These are phyloP conservation scores for Clitocybe nebularis DNA, from an alignment of 1,284 basidiomycete genomes.

Conservation along the genomic window DNA sequence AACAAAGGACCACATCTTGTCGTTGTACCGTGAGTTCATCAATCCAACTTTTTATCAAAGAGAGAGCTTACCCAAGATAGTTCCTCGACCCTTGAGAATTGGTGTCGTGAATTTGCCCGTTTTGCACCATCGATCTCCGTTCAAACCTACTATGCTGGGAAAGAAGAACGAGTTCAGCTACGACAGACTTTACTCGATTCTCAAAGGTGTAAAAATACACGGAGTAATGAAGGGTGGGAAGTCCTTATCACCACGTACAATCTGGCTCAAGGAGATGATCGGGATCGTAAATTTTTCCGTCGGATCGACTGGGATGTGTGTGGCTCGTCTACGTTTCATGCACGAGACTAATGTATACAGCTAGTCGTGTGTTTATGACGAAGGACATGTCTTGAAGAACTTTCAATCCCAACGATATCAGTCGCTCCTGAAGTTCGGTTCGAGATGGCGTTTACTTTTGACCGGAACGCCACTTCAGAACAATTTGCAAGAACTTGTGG, in stretches of 20 bases:
- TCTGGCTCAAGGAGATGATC: slow-evolving; percentile 82
- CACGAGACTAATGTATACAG: background rate
- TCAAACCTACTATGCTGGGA: slow-evolving; percentile 90
- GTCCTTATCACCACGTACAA: slow-evolving; percentile 97
- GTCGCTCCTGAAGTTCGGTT: slow-evolving; percentile 80
- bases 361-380: slow-evolving; percentile 89
- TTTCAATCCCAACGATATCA: slow-evolving; percentile 94
- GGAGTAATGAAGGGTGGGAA: slow-evolving; percentile 69
- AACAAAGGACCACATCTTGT: slow-evolving; percentile 87
- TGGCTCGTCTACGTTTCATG: slow-evolving; percentile 14
- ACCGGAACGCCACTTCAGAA: slow-evolving; percentile 96
- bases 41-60: slow-evolving; percentile 24
- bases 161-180: slow-evolving; percentile 80
- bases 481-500: slow-evolving; percentile 92
- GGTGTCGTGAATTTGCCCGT: slow-evolving; percentile 92
- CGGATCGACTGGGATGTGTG: slow-evolving; percentile 89
- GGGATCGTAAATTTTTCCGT: slow-evolving; percentile 90
- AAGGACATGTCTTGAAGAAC: slow-evolving; percentile 96
- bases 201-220: slow-evolving; percentile 37
- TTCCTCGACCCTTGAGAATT: slow-evolving; percentile 96
- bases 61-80: slow-evolving; percentile 34
- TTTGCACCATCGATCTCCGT: slow-evolving; percentile 89
- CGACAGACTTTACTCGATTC: slow-evolving; percentile 71
- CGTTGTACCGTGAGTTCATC: slow-evolving; percentile 80
- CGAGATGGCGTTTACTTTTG: slow-evolving; percentile 87